Conservation (phyloP, 1,139 yeast genomes). For the Kodamaea ohmeri region DNA sequence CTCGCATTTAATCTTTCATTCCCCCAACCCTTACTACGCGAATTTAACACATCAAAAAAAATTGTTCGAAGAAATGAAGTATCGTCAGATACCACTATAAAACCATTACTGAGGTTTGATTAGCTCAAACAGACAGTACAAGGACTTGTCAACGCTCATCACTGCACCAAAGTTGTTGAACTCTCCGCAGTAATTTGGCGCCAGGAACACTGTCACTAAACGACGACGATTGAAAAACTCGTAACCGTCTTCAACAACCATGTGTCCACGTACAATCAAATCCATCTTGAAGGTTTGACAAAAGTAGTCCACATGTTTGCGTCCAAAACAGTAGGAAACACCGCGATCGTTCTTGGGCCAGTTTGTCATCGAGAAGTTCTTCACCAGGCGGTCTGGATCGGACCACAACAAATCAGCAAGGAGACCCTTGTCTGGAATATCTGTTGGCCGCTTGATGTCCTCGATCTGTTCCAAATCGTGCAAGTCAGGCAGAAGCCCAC, state of each 20-base stretch:
- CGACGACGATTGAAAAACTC: conserved; percentile 78
- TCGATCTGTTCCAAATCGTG: conserved; percentile 64
- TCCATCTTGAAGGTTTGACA: conserved; percentile 72
- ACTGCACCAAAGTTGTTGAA: conserved; percentile 91
- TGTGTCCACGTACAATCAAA: conserved; percentile 80
- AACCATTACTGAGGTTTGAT: conserved; percentile 55
- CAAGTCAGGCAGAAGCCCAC: conserved; percentile 81
- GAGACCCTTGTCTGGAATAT: conserved; percentile 80
- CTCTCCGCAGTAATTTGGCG: conserved; percentile 91
- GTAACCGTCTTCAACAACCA: conserved; percentile 93
- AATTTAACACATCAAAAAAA: background rate
- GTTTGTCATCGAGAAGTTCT: conserved; percentile 39
- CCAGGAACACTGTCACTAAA: conserved; percentile 79
- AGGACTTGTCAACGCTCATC: conserved; percentile 73
- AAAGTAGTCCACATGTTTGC: conserved; percentile 68
- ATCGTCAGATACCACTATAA: conserved; percentile 3
- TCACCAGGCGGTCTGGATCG: conserved; percentile 69
- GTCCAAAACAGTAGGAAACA: conserved; percentile 79
- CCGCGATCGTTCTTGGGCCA: conserved; percentile 90
- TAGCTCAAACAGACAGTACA: conserved; percentile 81
- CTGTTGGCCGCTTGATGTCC: conserved; percentile 76
- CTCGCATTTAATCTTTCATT: no score
- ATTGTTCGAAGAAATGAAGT: conserved; percentile 2
- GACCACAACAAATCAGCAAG: conserved; percentile 85
- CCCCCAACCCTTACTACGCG: no score